These are phyloP conservation scores for Bonia amplexicaulis DNA, from an alignment of 176 grass and related monocot species.

Conservation along the genomic window DNA sequence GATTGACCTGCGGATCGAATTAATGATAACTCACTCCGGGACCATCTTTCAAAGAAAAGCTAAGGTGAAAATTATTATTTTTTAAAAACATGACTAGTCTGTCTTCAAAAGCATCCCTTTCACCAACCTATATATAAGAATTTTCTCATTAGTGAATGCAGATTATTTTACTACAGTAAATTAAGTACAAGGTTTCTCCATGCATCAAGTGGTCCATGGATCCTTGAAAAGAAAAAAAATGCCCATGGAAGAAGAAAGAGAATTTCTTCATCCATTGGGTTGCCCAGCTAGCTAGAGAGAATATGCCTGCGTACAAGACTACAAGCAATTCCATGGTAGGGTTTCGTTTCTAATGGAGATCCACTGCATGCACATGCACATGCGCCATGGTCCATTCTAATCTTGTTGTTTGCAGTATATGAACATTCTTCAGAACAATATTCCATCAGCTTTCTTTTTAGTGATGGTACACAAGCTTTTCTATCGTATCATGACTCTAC, in stretches of 20 bases:
- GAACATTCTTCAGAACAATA: neutral
- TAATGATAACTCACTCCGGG: neutral
- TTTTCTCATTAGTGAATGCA: neutral
- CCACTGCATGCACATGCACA: neutral
- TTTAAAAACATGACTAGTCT: neutral
- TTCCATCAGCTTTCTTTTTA: neutral
- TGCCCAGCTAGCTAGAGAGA: neutral
- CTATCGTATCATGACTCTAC: neutral
- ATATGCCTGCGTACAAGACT: constrained; percentile 11
- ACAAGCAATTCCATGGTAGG: constrained; percentile 15
- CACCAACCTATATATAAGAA: neutral
- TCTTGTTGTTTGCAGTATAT: neutral
- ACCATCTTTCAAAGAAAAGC: neutral
- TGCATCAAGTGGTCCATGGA: neutral
- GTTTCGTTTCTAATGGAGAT: neutral
- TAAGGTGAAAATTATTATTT: neutral
- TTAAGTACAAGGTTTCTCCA: neutral
- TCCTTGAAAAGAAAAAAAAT: no score
- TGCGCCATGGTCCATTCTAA: neutral
- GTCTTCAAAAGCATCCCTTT: neutral
- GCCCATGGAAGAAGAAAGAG: no score
- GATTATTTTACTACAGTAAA: neutral
- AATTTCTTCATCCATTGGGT: neutral
- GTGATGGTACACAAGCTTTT: neutral
- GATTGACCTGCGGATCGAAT: neutral